Conservation (phyloP, 148 eudicot genomes). For the Mesembryanthemum crystallinum region DNA sequence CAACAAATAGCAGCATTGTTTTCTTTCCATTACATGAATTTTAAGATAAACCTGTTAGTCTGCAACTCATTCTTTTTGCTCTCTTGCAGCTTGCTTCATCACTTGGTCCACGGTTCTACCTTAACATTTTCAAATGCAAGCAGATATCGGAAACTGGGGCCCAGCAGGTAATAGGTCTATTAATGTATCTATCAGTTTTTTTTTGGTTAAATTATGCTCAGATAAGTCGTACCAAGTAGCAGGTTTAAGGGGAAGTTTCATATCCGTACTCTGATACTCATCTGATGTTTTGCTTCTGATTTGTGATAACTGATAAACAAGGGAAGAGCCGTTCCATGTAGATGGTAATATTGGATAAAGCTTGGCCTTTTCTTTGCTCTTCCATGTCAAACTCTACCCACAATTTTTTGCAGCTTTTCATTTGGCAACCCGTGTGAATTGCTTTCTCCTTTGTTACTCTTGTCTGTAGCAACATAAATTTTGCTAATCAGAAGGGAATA, state of each 20-base stretch:
- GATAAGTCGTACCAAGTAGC: not conserved
- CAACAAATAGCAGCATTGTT: not conserved
- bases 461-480: not conserved
- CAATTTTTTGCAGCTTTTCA: not conserved
- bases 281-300: not conserved
- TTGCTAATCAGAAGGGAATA: not conserved
- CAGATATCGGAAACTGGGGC: conserved; percentile 99
- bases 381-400: not conserved
- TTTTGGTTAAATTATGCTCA: not conserved
- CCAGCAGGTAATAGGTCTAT: conserved; percentile 63
- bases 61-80: not conserved
- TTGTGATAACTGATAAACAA: not conserved
- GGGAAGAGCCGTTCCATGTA: conserved; percentile 9
- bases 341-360: not conserved
- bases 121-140: conserved; percentile 94
- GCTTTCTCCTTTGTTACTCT: not conserved
- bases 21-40: not conserved
- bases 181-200: not conserved
- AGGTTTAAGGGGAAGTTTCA: not conserved
- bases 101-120: conserved; percentile 93
- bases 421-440: not conserved
- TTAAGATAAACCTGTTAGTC: not conserved
- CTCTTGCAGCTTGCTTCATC: conserved; percentile 87
- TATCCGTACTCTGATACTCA: not conserved
- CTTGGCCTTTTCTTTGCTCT: not conserved